These are phyloP conservation scores for Cnidoscolus chayamansa DNA, from an alignment of 441 rosid species.

Conservation along the genomic window DNA sequence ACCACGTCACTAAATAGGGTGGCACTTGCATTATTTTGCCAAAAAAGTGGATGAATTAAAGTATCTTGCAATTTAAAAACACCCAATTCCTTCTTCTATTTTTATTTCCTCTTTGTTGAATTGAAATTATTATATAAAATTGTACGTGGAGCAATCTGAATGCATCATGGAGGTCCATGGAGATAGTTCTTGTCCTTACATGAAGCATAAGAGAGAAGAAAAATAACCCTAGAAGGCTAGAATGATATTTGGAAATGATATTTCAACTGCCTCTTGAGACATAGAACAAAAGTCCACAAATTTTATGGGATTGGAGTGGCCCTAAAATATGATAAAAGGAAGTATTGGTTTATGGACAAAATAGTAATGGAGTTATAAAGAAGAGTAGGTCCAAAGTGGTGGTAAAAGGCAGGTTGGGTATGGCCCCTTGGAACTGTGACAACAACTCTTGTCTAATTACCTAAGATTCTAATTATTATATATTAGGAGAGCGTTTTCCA, in stretches of 20 bases:
- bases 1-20: slow-evolving; percentile 19
- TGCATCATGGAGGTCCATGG: slow-evolving; percentile 8
- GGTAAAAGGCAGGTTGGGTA: slow-evolving; percentile 29
- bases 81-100: neutral
- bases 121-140: neutral
- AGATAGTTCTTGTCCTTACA: slow-evolving; percentile 14
- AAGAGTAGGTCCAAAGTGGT: slow-evolving; percentile 36
- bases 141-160: slow-evolving; percentile 9
- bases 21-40: slow-evolving; percentile 16
- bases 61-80: neutral
- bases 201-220: neutral
- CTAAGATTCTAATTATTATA: slow-evolving; percentile 36
- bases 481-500: slow-evolving; percentile 19
- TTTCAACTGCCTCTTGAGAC: slow-evolving; percentile 25
- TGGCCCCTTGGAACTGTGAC: slow-evolving; percentile 44
- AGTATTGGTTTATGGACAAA: slow-evolving; percentile 21
- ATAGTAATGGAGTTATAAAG: slow-evolving; percentile 9
- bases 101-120: neutral
- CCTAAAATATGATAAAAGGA: slow-evolving; percentile 5
- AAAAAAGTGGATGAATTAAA: neutral
- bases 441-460: slow-evolving; percentile 47
- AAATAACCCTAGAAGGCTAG: slow-evolving; percentile 1
- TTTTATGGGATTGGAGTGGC: neutral
- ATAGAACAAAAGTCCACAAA: neutral
- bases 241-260: slow-evolving; percentile 30